Base-by-base conservation (phyloP, 1,139 yeast species). In the Kodamaea fungicola region DNA sequence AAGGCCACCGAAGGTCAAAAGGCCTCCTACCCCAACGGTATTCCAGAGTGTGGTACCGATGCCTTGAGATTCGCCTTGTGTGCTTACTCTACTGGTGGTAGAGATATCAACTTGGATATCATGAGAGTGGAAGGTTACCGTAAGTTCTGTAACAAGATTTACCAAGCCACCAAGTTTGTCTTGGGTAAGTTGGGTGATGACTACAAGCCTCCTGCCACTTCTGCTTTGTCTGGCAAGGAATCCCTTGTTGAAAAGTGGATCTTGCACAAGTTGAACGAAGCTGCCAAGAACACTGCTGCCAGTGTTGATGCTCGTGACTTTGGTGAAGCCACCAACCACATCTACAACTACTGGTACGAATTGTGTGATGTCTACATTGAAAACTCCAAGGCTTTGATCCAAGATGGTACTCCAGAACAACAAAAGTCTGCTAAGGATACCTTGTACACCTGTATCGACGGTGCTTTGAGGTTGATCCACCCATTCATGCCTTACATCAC, bases 11-110 rank as follows among this genome's bases (percentile, higher is more conserved):
- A 76, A 33, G 97, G 97, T 44, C 98, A 92, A 70, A 81, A 77
- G 57, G 72, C 79, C 51, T 83, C 96, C 12, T 92, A 89, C 74
- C 98, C 98, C 47, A 83, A 82, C 52, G 98, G 98, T 71, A 90
- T 92, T 52, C 97, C 98, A 41, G 96, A 92, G 70, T 92, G 98
- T 77, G 98, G 98, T 73, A 90, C 97, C 38, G 98, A 92, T 66
- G 98, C 98, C 31, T 73, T 92, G 69, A 83, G 98, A 72, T 92
- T 92, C 62, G 97, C 98, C 21, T 78, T 92, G 50, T 92, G 98
- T 78, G 97, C 97, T 39, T 92, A 92, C 73, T 84, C 96, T 36
- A 90, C 98, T 40, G 98, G 98, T 70, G 97, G 97, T 54, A 83
- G 97, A 69, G 98, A 92, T 59, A 92, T 92, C 64, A 92, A 92